Evolutionary conservation across 2,329 filamentous ascomycete genomes (phyloP).

Genomic region (Sclerotiophoma versabilis): DNA sequence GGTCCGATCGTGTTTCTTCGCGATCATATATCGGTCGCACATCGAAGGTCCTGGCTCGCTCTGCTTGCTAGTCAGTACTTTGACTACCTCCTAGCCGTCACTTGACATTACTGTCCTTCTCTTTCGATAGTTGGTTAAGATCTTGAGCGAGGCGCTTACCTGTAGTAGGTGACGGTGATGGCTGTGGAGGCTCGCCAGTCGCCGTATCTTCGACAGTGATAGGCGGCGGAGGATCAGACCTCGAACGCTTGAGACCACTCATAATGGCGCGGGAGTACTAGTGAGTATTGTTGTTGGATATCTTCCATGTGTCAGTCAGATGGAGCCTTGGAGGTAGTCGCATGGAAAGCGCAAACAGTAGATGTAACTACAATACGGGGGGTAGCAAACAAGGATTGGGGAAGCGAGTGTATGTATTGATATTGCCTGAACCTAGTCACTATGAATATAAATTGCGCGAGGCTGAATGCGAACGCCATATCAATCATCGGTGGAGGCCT

Average conservation of each 20-base stretch:
- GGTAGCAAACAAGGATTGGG: constrained; percentile 2
- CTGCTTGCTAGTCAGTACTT: constrained; percentile 6
- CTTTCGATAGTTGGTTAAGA: too few relatives aligned
- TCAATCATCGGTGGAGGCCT: constrained; percentile 10
- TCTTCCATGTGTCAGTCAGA: background rate
- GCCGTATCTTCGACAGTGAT: constrained; percentile 47
- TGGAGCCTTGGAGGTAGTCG: background rate
- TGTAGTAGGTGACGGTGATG: constrained; percentile 31
- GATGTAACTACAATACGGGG: background rate
- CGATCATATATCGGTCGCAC: constrained; percentile 18
- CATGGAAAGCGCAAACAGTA: constrained; percentile 4
- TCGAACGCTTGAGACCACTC: constrained; percentile 16
- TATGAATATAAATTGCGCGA: background rate
- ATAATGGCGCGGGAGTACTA: constrained; percentile 5
- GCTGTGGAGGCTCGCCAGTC: constrained; percentile 28
- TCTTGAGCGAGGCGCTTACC: constrained; percentile 13
- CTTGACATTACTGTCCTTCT: too few relatives aligned
- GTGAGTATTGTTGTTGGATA: background rate
- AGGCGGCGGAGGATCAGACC: constrained; percentile 39
- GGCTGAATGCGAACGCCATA: constrained; percentile 3
- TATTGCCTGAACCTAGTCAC: background rate
- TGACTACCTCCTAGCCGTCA: background rate
- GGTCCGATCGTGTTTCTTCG: constrained; percentile 17
- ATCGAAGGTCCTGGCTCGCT: constrained; percentile 26
- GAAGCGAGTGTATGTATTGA: background rate